Percentiles rank a stretch among this genome's conserved stretches.
phyloP scores from a whole-genome alignment of 2,329 filamentous ascomycete species.

The Penicillium sp. region DNA sequence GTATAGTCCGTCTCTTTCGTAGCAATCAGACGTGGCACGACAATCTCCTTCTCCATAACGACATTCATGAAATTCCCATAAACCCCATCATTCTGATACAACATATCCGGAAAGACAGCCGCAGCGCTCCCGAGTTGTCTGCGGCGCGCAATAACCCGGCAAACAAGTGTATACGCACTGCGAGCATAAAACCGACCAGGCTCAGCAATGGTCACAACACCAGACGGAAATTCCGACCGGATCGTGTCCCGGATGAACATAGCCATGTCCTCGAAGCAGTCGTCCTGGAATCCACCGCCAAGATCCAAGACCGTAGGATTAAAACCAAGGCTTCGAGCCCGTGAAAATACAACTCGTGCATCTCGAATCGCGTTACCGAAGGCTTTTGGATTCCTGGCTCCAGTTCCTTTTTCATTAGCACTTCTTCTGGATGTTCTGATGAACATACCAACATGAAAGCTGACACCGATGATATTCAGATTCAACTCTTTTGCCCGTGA shows the following conservation, averaged over 20 bases:
- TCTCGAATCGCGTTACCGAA: constrained; percentile 18
- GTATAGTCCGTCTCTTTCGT: not conserved
- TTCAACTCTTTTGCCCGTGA: constrained; percentile 18
- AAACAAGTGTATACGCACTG: constrained; percentile 20
- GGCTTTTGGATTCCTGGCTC: constrained; percentile 14
- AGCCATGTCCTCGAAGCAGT: constrained; percentile 19
- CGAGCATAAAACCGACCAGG: constrained; percentile 24
- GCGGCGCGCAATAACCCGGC: constrained; percentile 20
- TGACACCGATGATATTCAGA: constrained; percentile 24
- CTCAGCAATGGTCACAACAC: constrained; percentile 20
- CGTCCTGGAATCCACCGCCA: constrained; percentile 25
- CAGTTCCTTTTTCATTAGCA: constrained; percentile 10
- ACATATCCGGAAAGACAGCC: constrained; percentile 18
- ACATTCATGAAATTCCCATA: constrained; percentile 24
- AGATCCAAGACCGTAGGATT: constrained; percentile 21
- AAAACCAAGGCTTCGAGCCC: constrained; percentile 13
- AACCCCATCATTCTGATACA: constrained; percentile 28
- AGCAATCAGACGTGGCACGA: constrained; percentile 1
- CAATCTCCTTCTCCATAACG: constrained; percentile 13
- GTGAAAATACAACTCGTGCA: constrained; percentile 14
- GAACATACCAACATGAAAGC: constrained; percentile 27
- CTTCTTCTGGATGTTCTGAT: not conserved
- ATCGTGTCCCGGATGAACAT: constrained; percentile 8
- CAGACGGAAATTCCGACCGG: constrained; percentile 6
- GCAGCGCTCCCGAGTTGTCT: constrained; percentile 5